A percentile compares a stretch with the other conserved stretches of the same genome.
Evolutionary conservation across 495 filamentous ascomycete genomes (phyloP).

Genomic region (Hyaloscypha bicolor): DNA sequence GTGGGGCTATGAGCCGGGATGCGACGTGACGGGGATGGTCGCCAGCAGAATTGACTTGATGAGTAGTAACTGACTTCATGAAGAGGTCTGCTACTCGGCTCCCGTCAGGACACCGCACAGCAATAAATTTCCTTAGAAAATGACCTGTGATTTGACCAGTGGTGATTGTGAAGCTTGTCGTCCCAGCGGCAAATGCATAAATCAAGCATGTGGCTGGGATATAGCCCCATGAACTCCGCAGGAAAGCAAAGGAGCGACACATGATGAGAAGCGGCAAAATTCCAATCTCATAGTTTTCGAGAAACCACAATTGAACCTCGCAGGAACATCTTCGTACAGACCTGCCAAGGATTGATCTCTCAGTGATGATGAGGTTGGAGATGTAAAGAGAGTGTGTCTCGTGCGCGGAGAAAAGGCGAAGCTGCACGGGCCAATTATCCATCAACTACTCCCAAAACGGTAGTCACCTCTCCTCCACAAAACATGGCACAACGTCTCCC

Average conservation of each 20-base stretch:
- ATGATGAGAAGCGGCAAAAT: neutral
- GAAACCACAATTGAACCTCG: too few relatives aligned
- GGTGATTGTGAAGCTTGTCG: neutral
- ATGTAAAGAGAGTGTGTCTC: neutral
- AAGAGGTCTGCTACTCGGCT: neutral
- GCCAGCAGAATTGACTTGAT: neutral
- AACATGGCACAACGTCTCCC: conserved; percentile 23
- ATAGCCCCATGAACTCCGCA: neutral
- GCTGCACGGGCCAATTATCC: neutral
- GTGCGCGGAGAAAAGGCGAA: neutral
- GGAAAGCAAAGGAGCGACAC: neutral
- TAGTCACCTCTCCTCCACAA: neutral
- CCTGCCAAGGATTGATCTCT: too few relatives aligned
- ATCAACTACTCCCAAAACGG: conserved; percentile 2
- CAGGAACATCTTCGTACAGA: too few relatives aligned
- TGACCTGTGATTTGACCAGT: neutral
- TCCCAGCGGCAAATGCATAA: neutral
- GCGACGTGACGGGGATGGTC: neutral
- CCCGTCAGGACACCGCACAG: neutral
- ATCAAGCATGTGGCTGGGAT: neutral
- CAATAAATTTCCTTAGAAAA: neutral
- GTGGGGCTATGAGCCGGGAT: neutral
- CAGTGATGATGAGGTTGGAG: neutral
- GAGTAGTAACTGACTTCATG: conserved; percentile 2
- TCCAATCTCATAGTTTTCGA: too few relatives aligned